Conservation (phyloP, 805 yeast genomes). For the Yarrowia hollandica region DNA sequence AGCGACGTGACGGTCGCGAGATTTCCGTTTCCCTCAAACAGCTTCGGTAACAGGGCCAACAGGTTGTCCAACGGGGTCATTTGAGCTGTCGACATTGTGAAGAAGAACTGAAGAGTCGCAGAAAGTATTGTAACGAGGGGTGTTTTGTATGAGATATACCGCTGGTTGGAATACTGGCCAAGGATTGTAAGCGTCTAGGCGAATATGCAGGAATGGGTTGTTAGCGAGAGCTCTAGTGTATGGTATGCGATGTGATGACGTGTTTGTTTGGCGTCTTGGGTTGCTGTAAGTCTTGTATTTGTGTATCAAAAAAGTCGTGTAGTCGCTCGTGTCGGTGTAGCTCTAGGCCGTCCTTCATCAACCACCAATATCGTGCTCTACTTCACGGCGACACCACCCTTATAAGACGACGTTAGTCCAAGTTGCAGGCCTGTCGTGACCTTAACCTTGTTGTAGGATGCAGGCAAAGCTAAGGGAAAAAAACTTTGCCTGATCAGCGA, state of each 20-base stretch:
- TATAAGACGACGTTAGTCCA: background rate
- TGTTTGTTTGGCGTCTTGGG: too few relatives aligned
- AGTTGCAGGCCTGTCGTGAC: slow-evolving; percentile 24
- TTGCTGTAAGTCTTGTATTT: too few relatives aligned
- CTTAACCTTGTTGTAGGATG: slow-evolving; percentile 4
- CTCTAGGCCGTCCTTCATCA: background rate
- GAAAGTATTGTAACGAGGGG: background rate
- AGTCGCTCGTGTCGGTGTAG: background rate
- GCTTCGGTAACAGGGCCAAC: slow-evolving; percentile 1
- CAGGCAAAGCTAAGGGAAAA: background rate
- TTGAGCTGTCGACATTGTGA: background rate
- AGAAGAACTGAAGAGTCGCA: background rate
- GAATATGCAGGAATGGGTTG: too few relatives aligned
- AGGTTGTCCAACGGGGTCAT: slow-evolving; percentile 14
- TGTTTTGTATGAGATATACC: too few relatives aligned
- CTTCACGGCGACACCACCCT: background rate
- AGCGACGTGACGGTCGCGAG: slow-evolving; percentile 18
- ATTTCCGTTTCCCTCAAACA: slow-evolving; percentile 26
- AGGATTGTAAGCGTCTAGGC: too few relatives aligned
- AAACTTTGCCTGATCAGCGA: background rate
- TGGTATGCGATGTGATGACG: too few relatives aligned
- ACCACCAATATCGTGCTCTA: background rate
- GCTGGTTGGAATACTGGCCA: too few relatives aligned
- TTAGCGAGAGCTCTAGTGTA: too few relatives aligned
- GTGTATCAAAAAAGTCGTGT: too few relatives aligned